Percentiles rank a stretch among this genome's conserved stretches.
Conservation (phyloP, 371 early-diverging fungal genomes). For the Mucor circinelloides region DNA sequence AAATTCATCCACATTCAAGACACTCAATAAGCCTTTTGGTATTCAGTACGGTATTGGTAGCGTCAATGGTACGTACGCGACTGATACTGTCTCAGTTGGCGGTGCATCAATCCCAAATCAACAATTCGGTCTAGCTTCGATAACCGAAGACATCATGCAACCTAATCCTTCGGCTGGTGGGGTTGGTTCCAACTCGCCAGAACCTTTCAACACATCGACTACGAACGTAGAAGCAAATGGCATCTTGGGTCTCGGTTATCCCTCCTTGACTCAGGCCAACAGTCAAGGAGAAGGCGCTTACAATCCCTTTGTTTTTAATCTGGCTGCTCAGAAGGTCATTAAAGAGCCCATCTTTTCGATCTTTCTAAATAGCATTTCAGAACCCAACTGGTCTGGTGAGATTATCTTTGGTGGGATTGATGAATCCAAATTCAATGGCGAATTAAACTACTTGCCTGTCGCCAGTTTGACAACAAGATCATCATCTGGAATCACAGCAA, state of each 20-base stretch:
- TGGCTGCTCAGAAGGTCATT: slow-evolving; percentile 39
- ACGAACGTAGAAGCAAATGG: slow-evolving; percentile 43
- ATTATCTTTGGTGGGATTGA: slow-evolving; percentile 66
- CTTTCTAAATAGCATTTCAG: slow-evolving; percentile 31
- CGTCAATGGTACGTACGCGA: slow-evolving; percentile 44
- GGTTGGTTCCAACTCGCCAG: not conserved
- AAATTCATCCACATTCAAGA: slow-evolving; percentile 37
- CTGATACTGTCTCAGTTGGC: slow-evolving; percentile 32
- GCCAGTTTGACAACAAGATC: slow-evolving; percentile 25
- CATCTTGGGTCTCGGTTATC: slow-evolving; percentile 52
- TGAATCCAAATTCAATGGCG: slow-evolving; percentile 50
- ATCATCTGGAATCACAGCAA: not conserved
- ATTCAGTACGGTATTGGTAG: slow-evolving; percentile 49
- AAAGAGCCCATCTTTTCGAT: slow-evolving; percentile 46
- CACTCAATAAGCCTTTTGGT: slow-evolving; percentile 21
- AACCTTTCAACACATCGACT: slow-evolving; percentile 7
- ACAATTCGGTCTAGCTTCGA: slow-evolving; percentile 45
- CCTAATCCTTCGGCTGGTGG: slow-evolving; percentile 26
- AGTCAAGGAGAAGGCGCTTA: slow-evolving; percentile 32
- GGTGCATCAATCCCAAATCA: slow-evolving; percentile 45
- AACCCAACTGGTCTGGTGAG: slow-evolving; percentile 52
- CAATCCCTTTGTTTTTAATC: slow-evolving; percentile 47
- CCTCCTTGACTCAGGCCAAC: slow-evolving; percentile 40
- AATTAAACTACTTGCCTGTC: slow-evolving; percentile 51
- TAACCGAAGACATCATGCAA: slow-evolving; percentile 34